These are phyloP conservation scores for Blastocystis hominis DNA, from an alignment of 352 stramenopile genomes.

Conservation along the genomic window DNA sequence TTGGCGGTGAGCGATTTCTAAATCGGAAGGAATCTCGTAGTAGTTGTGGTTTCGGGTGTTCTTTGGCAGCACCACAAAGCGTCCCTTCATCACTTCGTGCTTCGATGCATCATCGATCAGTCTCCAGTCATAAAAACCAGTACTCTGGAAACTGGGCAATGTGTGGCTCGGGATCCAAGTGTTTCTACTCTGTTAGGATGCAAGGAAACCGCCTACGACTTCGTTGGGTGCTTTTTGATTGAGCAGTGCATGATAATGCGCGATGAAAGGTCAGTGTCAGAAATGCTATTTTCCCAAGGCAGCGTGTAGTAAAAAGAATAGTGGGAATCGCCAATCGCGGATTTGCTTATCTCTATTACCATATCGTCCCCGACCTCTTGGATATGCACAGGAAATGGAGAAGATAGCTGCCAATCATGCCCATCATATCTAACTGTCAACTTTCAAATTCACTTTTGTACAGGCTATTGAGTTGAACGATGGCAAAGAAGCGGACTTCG, in stretches of 20 bases:
- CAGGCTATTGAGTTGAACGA: conserved; percentile 12
- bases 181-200: background rate
- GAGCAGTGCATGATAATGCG: background rate
- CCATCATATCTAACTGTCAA: conserved; percentile 43
- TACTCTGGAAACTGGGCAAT: background rate
- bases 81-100: background rate
- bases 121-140: conserved; percentile 40
- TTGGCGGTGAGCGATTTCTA: background rate
- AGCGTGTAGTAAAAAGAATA: background rate
- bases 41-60: background rate
- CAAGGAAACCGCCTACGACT: background rate
- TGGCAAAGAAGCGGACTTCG: conserved; percentile 18
- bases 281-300: background rate
- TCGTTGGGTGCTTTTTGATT: background rate
- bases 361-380: background rate
- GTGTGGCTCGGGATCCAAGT: background rate
- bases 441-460: background rate
- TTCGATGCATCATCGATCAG: background rate
- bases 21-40: conserved; percentile 33
- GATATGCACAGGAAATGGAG: conserved; percentile 9
- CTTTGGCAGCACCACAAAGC: conserved; percentile 36
- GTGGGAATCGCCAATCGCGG: background rate
- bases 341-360: background rate
- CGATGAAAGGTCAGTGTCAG: background rate
- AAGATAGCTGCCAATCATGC: conserved; percentile 50